These are phyloP conservation scores for Stagonosporopsis tanaceti DNA, from an alignment of 2,329 filamentous ascomycete species.

Conservation along the genomic window DNA sequence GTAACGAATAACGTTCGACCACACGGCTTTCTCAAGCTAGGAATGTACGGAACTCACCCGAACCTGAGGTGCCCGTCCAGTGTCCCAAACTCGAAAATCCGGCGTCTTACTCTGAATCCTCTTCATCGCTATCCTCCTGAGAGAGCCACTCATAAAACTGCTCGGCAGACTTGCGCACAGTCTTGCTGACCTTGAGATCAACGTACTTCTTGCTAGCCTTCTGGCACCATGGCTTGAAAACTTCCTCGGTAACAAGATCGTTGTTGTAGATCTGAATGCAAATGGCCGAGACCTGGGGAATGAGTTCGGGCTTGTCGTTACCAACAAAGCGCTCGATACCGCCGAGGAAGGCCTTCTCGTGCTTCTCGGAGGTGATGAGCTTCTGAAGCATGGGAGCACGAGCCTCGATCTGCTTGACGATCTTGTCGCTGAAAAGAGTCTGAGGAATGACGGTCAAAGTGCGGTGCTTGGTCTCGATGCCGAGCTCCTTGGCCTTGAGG, in stretches of 20 bases:
- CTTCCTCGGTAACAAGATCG: conserved; percentile 87
- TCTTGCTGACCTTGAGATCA: conserved; percentile 86
- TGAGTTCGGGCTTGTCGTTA: conserved; percentile 81
- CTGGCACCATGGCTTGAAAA: conserved; percentile 87
- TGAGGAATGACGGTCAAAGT: conserved; percentile 91
- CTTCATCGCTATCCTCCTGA: conserved; percentile 69
- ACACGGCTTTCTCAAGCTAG: not conserved
- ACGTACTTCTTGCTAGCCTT: conserved; percentile 99
- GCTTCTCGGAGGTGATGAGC: conserved; percentile 88
- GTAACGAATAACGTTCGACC: not conserved
- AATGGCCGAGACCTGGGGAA: conserved; percentile 81
- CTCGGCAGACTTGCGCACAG: conserved; percentile 93
- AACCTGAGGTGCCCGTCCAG: not conserved
- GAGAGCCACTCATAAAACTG: conserved; percentile 94
- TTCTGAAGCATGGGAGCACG: conserved; percentile 90
- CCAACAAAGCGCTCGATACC: conserved; percentile 93
- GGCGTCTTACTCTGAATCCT: conserved; percentile 38
- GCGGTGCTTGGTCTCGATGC: conserved; percentile 93
- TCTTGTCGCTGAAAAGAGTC: conserved; percentile 91
- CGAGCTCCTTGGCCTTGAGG: conserved; percentile 94
- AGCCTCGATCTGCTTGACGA: conserved; percentile 83
- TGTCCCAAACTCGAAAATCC: not conserved
- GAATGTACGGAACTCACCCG: not conserved
- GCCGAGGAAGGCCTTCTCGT: conserved; percentile 94
- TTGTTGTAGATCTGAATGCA: conserved; percentile 89